phyloP scores from a whole-genome alignment of 768 basidiomycete species.

The Lyophyllum atratum region DNA sequence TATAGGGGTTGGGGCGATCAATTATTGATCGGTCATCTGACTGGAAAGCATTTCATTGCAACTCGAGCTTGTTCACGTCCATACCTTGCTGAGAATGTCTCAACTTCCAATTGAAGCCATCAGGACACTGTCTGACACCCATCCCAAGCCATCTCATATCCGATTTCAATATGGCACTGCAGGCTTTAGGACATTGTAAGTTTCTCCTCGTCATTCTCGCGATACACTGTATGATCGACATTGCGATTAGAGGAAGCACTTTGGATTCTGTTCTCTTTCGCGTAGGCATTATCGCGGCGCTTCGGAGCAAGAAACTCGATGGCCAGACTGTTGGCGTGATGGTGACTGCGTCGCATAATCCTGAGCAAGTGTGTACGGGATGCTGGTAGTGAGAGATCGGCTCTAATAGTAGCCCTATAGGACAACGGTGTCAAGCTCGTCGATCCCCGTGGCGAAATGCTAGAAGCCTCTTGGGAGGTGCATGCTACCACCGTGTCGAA shows the following conservation, averaged over 20 bases:
- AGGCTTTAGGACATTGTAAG: slow-evolving; percentile 90
- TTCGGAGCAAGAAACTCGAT: slow-evolving; percentile 89
- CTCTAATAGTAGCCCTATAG: slow-evolving; percentile 39
- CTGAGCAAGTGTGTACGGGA: slow-evolving; percentile 70
- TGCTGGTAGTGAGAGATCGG: slow-evolving; percentile 10
- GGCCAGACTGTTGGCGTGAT: slow-evolving; percentile 95
- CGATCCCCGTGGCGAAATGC: slow-evolving; percentile 97
- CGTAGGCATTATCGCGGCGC: slow-evolving; percentile 85
- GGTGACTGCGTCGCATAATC: slow-evolving; percentile 99
- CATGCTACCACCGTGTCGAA: slow-evolving; percentile 90
- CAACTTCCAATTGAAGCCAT: slow-evolving; percentile 45
- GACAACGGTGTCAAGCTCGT: slow-evolving; percentile 99
- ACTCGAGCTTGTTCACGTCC: background rate
- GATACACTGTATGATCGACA: slow-evolving; percentile 12
- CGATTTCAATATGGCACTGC: slow-evolving; percentile 91
- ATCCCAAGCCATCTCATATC: slow-evolving; percentile 72
- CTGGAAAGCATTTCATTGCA: background rate
- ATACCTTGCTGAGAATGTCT: slow-evolving; percentile 27
- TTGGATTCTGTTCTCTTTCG: slow-evolving; percentile 94
- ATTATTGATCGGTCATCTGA: slow-evolving; percentile 15
- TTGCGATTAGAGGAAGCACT: slow-evolving; percentile 52
- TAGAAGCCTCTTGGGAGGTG: slow-evolving; percentile 88
- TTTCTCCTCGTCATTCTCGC: slow-evolving; percentile 13
- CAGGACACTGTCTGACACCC: slow-evolving; percentile 50
- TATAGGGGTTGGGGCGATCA: background rate